phyloP scores from a whole-genome alignment of 2,329 filamentous ascomycete species.

The Penicillium sp. region DNA sequence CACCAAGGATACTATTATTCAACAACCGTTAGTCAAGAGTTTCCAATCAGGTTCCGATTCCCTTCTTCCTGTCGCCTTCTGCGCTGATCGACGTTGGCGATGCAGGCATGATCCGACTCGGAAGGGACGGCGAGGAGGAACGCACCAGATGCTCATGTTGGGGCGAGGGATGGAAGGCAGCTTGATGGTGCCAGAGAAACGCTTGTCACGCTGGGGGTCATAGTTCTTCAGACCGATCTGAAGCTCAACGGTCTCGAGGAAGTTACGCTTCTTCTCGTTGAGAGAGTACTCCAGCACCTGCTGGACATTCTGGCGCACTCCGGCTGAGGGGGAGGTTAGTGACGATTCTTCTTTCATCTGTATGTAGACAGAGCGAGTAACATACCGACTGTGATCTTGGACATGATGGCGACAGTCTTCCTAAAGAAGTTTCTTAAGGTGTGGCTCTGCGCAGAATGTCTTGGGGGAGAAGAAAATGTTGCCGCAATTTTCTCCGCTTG shows the following conservation, averaged over 20 bases:
- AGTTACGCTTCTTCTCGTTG: conserved; percentile 97
- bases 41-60: neutral
- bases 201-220: conserved; percentile 99
- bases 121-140: conserved; percentile 17
- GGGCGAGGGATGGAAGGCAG: conserved; percentile 88
- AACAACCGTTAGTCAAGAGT: conserved; percentile 14
- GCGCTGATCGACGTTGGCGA: neutral
- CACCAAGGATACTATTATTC: conserved; percentile 67
- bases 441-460: conserved; percentile 55
- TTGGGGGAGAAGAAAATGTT: conserved; percentile 28
- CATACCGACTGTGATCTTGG: conserved; percentile 59
- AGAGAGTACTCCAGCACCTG: conserved; percentile 93
- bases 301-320: conserved; percentile 92
- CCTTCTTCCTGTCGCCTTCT: neutral
- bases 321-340: conserved; percentile 55
- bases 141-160: conserved; percentile 80
- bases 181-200: conserved; percentile 99
- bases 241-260: conserved; percentile 81
- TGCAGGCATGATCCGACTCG: neutral
- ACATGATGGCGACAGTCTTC: conserved; percentile 72
- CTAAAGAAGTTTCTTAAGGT: conserved; percentile 80
- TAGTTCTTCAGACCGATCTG: conserved; percentile 98
- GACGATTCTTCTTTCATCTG: conserved; percentile 1
- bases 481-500: conserved; percentile 40
- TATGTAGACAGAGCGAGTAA: conserved; percentile 8